Percentiles rank a stretch among this genome's conserved stretches.
phyloP scores from a whole-genome alignment of 768 basidiomycete genomes.

The Termitomyces heimii region DNA sequence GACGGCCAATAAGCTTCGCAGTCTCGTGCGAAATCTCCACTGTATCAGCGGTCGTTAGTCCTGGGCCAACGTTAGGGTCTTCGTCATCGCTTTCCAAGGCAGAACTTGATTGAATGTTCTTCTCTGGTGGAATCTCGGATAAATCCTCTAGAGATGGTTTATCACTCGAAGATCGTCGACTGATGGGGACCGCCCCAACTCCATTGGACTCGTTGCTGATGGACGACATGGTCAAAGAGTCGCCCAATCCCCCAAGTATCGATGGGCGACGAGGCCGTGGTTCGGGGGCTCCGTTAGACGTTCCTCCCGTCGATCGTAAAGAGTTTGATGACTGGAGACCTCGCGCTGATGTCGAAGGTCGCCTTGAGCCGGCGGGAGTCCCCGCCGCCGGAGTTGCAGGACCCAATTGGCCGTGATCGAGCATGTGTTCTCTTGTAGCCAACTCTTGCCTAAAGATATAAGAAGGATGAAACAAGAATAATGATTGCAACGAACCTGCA shows the following conservation, averaged over 20 bases:
- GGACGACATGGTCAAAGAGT: constrained; percentile 34
- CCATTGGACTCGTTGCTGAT: constrained; percentile 18
- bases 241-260: constrained; percentile 20
- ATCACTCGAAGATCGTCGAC: constrained; percentile 12
- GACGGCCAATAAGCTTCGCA: constrained; percentile 32
- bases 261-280: constrained; percentile 28
- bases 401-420: constrained; percentile 79
- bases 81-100: constrained; percentile 42
- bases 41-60: constrained; percentile 1
- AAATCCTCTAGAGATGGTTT: constrained; percentile 10
- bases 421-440: constrained; percentile 89
- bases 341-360: constrained; percentile 16
- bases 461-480: background rate
- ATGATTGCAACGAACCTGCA: constrained; percentile 51
- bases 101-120: constrained; percentile 37
- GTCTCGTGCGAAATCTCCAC: constrained; percentile 11
- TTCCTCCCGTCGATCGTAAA: constrained; percentile 17
- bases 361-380: constrained; percentile 33
- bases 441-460: constrained; percentile 58
- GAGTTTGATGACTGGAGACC: constrained; percentile 19
- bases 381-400: constrained; percentile 52
- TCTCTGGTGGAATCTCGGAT: constrained; percentile 16
- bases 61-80: constrained; percentile 4
- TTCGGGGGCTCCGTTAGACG: constrained; percentile 9
- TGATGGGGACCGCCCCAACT: constrained; percentile 1